Evolutionary conservation across 768 basidiomycete genomes (phyloP).

Genomic region (Tricholomella constricta): DNA sequence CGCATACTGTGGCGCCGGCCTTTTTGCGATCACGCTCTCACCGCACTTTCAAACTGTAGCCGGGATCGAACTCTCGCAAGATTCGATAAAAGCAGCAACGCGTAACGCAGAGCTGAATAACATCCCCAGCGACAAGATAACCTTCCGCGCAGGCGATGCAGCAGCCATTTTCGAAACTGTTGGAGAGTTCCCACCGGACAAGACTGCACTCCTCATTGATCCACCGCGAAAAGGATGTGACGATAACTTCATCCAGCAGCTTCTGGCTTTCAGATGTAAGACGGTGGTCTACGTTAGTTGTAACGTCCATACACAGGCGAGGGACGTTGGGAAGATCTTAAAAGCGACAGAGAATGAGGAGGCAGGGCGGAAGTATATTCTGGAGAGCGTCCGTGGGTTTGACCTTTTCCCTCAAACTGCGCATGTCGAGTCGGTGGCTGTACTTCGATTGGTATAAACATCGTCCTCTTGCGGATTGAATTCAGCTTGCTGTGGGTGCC

Average conservation of each 20-base stretch:
- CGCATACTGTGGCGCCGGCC: slow-evolving; percentile 88
- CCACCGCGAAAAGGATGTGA: slow-evolving; percentile 97
- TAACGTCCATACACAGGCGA: slow-evolving; percentile 91
- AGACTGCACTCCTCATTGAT: slow-evolving; percentile 79
- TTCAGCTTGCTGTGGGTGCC: neutral
- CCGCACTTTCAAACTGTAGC: slow-evolving; percentile 73
- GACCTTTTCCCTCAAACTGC: slow-evolving; percentile 97
- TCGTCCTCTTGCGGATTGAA: too few relatives aligned
- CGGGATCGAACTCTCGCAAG: slow-evolving; percentile 83
- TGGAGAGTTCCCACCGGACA: slow-evolving; percentile 58
- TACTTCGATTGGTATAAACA: slow-evolving; percentile 50
- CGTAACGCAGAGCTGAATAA: slow-evolving; percentile 67
- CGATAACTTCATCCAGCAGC: slow-evolving; percentile 72
- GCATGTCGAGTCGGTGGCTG: slow-evolving; percentile 85
- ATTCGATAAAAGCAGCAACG: slow-evolving; percentile 69
- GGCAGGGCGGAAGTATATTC: slow-evolving; percentile 55
- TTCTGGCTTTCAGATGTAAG: slow-evolving; percentile 65
- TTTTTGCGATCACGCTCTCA: slow-evolving; percentile 85
- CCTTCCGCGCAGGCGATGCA: slow-evolving; percentile 82
- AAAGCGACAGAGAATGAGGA: slow-evolving; percentile 41
- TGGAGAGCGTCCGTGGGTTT: slow-evolving; percentile 87
- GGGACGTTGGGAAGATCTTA: slow-evolving; percentile 81
- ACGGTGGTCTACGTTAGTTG: slow-evolving; percentile 91
- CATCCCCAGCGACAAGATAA: slow-evolving; percentile 55
- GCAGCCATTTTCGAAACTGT: slow-evolving; percentile 80